These are phyloP conservation scores for Starmerella roubikii DNA, from an alignment of 805 yeast species.

Conservation along the genomic window DNA sequence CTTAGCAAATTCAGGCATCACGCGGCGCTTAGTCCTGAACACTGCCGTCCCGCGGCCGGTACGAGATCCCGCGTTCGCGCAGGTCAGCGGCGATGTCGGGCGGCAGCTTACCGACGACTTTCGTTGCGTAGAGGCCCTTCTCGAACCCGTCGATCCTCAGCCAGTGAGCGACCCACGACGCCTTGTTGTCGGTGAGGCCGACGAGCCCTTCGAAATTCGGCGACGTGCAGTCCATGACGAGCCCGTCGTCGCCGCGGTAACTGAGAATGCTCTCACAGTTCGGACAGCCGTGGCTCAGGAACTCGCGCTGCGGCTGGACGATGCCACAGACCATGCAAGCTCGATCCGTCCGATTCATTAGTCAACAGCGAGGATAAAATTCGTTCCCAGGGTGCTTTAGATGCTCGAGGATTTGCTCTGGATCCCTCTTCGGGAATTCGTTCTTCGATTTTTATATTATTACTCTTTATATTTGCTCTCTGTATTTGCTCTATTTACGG, in stretches of 20 bases:
- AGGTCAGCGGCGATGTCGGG: constrained; percentile 67
- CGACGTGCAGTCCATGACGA: constrained; percentile 83
- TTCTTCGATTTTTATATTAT: too few relatives aligned
- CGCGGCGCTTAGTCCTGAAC: constrained; percentile 27
- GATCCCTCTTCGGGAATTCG: too few relatives aligned
- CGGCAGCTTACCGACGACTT: constrained; percentile 82
- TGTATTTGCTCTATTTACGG: too few relatives aligned
- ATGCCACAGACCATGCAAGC: constrained; percentile 97
- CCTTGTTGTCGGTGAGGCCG: constrained; percentile 71
- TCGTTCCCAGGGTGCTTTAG: too few relatives aligned
- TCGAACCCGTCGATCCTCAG: constrained; percentile 75
- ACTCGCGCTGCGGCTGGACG: constrained; percentile 62
- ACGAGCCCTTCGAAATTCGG: constrained; percentile 92
- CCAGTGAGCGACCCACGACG: constrained; percentile 96
- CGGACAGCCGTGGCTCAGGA: constrained; percentile 82
- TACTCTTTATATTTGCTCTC: too few relatives aligned
- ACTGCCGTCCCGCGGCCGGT: constrained; percentile 87
- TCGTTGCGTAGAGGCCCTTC: constrained; percentile 86
- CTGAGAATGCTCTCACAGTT: constrained; percentile 86
- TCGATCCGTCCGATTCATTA: constrained; percentile 46
- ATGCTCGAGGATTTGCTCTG: too few relatives aligned
- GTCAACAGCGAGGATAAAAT: too few relatives aligned
- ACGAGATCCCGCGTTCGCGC: constrained; percentile 59
- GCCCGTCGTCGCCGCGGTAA: constrained; percentile 63
- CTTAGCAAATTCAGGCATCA: too few relatives aligned